phyloP scores from a whole-genome alignment of 306 rosid species.

The Geum urbanum region DNA sequence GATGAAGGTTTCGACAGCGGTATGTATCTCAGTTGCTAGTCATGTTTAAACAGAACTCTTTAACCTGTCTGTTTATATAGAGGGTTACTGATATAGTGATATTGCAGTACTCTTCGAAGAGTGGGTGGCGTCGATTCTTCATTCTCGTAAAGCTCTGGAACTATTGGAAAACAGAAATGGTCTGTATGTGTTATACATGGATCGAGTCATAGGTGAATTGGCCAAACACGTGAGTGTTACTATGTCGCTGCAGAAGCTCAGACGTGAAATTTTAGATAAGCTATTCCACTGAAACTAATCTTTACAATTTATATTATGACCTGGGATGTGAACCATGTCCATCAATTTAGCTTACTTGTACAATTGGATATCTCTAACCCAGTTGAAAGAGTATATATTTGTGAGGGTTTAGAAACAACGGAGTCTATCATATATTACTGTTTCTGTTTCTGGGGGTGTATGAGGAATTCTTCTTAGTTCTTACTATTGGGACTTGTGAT shows the following conservation, averaged over 20 bases:
- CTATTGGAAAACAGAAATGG: conserved; percentile 90
- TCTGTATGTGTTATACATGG: conserved; percentile 68
- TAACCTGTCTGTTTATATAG: background rate
- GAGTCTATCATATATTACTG: background rate
- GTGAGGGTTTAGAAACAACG: background rate
- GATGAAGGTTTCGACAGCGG: conserved; percentile 55
- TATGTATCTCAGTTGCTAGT: conserved; percentile 32
- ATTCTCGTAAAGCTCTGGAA: conserved; percentile 62
- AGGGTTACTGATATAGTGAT: background rate
- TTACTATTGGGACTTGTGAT: too few species aligned
- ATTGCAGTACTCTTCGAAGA: conserved; percentile 71
- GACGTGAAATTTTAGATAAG: conserved; percentile 46
- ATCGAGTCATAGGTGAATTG: conserved; percentile 67
- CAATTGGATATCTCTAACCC: conserved; percentile 3
- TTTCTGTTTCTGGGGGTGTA: background rate
- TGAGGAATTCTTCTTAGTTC: conserved; percentile 9
- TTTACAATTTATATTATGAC: conserved; percentile 3
- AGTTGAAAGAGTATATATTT: background rate
- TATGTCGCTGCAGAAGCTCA: conserved; percentile 50
- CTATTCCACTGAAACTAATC: conserved; percentile 41
- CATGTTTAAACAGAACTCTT: conserved; percentile 6
- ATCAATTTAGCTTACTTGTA: background rate
- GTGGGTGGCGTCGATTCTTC: conserved; percentile 69
- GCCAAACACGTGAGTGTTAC: conserved; percentile 48
- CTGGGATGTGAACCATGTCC: conserved; percentile 3